These are phyloP conservation scores for Cairneyella variabilis DNA, from an alignment of 495 filamentous ascomycete genomes.

Conservation along the genomic window DNA sequence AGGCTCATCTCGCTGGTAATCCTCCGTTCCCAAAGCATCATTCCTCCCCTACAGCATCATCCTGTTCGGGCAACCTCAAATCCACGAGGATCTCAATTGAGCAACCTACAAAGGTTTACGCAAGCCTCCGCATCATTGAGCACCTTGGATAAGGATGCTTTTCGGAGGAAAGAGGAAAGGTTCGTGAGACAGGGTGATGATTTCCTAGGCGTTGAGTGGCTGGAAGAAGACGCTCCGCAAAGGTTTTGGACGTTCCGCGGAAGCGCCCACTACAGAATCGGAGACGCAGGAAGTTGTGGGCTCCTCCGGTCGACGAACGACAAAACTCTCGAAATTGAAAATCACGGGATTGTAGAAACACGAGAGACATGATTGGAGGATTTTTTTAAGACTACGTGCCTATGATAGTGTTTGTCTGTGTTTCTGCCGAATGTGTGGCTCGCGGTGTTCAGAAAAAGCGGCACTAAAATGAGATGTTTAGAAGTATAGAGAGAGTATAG, in stretches of 20 bases:
- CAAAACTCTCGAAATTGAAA: conserved; percentile 2
- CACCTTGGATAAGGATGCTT: not conserved
- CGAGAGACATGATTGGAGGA: not conserved
- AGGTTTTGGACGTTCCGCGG: too few species aligned
- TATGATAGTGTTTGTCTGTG: too few species aligned
- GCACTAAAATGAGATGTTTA: too few species aligned
- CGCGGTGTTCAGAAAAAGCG: too few species aligned
- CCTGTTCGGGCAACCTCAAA: not conserved
- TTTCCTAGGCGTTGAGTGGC: not conserved
- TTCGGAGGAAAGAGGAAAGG: not conserved
- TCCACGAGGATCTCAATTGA: not conserved
- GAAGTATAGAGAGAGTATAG: too few species aligned
- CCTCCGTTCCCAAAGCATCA: not conserved
- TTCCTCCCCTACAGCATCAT: not conserved
- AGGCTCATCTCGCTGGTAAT: not conserved
- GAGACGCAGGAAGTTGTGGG: not conserved
- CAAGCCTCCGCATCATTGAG: not conserved
- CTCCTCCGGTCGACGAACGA: conserved; percentile 12
- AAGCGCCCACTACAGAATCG: too few species aligned
- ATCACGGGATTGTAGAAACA: not conserved
- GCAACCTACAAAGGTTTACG: not conserved
- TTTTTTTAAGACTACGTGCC: not conserved
- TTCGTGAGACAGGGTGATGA: not conserved
- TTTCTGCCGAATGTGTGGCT: too few species aligned
- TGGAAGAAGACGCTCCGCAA: conserved; percentile 9